A percentile compares a stretch with the other conserved stretches of the same genome.
These are phyloP conservation scores for Trichoderma reesei DNA, from an alignment of 495 filamentous ascomycete species.

Conservation along the genomic window DNA sequence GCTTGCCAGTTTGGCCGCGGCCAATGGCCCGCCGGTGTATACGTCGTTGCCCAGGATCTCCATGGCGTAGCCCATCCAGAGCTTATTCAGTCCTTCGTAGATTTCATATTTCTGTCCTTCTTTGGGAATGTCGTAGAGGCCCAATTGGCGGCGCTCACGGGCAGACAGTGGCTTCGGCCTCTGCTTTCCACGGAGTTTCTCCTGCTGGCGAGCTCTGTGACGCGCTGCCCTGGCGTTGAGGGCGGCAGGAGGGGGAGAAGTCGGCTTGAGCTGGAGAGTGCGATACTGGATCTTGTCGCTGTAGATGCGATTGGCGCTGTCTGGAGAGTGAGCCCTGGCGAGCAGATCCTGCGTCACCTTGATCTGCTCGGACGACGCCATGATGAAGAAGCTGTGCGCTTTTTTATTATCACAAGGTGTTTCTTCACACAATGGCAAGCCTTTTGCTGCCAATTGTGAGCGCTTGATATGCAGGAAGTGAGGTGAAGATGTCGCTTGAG, in stretches of 20 bases:
- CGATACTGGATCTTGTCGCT: conserved; percentile 72
- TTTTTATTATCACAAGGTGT: not conserved
- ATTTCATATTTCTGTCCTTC: conserved; percentile 60
- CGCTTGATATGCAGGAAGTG: not conserved
- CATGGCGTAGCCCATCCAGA: conserved; percentile 80
- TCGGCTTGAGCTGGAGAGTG: conserved; percentile 68
- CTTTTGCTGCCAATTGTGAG: not conserved
- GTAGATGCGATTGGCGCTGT: conserved; percentile 59
- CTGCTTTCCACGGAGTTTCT: conserved; percentile 47
- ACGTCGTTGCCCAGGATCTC: conserved; percentile 52
- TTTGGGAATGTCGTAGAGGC: conserved; percentile 63
- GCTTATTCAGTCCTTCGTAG: conserved; percentile 61
- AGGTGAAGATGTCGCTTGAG: not conserved
- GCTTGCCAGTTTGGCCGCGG: conserved; percentile 58
- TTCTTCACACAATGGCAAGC: not conserved
- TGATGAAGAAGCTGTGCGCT: not conserved
- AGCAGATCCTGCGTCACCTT: conserved; percentile 56
- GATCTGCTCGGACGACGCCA: conserved; percentile 1
- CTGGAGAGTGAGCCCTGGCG: conserved; percentile 60
- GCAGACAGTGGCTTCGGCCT: conserved; percentile 74
- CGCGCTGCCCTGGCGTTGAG: conserved; percentile 55
- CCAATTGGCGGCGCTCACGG: conserved; percentile 59
- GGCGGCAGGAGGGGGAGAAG: conserved; percentile 46
- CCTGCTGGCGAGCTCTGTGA: conserved; percentile 43
- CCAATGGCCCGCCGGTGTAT: conserved; percentile 30